A percentile compares a stretch with the other conserved stretches of the same genome.
Conservation (phyloP, 1,139 yeast species). For the Spathaspora sp. region DNA sequence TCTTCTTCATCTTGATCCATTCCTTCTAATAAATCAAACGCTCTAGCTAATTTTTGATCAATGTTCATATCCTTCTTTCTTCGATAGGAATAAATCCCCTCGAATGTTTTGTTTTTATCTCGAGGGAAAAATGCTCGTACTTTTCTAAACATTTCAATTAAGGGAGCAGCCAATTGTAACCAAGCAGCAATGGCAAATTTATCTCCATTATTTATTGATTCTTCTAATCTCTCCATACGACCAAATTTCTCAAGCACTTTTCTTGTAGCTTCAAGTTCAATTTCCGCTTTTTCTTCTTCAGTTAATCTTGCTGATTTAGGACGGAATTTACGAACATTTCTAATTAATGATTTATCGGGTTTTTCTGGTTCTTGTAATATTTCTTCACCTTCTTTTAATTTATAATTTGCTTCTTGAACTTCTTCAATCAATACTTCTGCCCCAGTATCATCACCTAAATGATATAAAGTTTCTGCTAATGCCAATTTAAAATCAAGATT, state of each 20-base stretch:
- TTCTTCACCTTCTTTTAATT: constrained; percentile 7
- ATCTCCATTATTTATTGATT: constrained; percentile 54
- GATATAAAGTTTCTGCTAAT: constrained; percentile 78
- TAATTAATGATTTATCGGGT: constrained; percentile 22
- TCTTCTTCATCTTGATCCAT: constrained; percentile 41
- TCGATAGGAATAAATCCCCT: constrained; percentile 64
- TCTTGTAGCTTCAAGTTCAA: constrained; percentile 58
- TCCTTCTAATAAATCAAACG: constrained; percentile 67
- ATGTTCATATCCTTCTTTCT: constrained; percentile 62
- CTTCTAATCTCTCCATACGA: constrained; percentile 58
- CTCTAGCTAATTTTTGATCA: constrained; percentile 69
- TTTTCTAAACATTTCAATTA: constrained; percentile 77
- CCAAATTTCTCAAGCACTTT: constrained; percentile 66
- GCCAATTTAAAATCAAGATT: constrained; percentile 75
- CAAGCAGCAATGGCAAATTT: constrained; percentile 69
- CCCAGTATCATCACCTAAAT: constrained; percentile 62
- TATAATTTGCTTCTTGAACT: constrained; percentile 29
- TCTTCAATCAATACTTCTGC: constrained; percentile 60
- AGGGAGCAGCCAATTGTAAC: constrained; percentile 80
- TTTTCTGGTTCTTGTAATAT: constrained; percentile 12
- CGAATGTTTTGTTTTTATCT: constrained; percentile 67
- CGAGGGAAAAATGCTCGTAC: constrained; percentile 77
- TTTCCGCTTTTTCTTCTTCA: constrained; percentile 55
- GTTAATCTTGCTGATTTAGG: constrained; percentile 35
- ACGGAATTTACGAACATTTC: constrained; percentile 21